Evolutionary conservation across 2,329 filamentous ascomycete genomes (phyloP).

Genomic region (Colletotrichum tropicale): DNA sequence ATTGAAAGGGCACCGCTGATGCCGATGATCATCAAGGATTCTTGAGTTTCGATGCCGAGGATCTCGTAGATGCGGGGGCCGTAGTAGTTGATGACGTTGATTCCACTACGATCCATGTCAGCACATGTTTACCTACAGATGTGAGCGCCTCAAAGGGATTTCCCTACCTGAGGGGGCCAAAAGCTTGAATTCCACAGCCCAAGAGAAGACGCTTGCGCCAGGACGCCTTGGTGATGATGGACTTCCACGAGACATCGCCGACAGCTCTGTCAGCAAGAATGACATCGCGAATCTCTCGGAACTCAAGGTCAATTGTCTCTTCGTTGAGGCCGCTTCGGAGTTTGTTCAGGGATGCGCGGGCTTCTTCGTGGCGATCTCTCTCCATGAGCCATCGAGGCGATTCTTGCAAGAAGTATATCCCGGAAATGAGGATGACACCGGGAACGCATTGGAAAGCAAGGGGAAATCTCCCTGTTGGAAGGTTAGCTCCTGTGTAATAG

Average conservation of each 20-base stretch:
- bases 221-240: conserved; percentile 43
- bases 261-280: conserved; percentile 38
- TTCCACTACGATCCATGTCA: not conserved
- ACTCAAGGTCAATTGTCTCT: conserved; percentile 40
- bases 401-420: conserved; percentile 29
- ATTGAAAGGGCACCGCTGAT: conserved; percentile 54
- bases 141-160: not conserved
- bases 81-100: conserved; percentile 45
- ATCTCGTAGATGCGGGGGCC: conserved; percentile 43
- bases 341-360: conserved; percentile 36
- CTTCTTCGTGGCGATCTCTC: conserved; percentile 36
- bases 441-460: conserved; percentile 31
- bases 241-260: conserved; percentile 38
- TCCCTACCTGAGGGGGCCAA: conserved; percentile 37
- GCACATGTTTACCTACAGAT: not conserved
- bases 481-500: not conserved
- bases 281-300: conserved; percentile 41
- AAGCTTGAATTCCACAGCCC: conserved; percentile 51
- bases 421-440: conserved; percentile 25
- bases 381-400: conserved; percentile 34
- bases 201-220: conserved; percentile 51
- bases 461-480: conserved; percentile 30
- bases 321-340: conserved; percentile 31
- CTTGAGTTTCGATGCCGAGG: conserved; percentile 45
- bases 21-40: conserved; percentile 54